A percentile compares a stretch with the other conserved stretches of the same genome.
These are phyloP conservation scores for Sporobolomyces roseus DNA, from an alignment of 768 basidiomycete species.

Conservation along the genomic window DNA sequence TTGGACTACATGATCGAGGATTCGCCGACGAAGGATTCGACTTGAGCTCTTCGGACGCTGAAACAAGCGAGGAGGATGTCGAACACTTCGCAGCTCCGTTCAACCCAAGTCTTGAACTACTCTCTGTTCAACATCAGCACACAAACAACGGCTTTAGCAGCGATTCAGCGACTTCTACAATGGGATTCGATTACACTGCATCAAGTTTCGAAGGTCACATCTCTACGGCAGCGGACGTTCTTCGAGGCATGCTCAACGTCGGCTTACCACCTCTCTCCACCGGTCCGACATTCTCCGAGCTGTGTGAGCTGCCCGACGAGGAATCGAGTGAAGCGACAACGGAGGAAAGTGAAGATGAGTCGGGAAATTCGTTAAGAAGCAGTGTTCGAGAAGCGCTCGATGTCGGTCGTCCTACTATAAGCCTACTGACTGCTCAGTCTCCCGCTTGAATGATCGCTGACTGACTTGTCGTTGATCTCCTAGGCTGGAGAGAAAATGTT, in stretches of 20 bases:
- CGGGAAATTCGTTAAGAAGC: slow-evolving; percentile 3
- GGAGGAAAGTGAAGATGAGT: slow-evolving; percentile 11
- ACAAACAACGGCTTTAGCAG: neutral
- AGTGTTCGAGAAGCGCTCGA: slow-evolving; percentile 31
- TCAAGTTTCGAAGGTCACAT: slow-evolving; percentile 28
- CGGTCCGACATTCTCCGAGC: neutral
- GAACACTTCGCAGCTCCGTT: neutral
- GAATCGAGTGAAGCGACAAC: neutral
- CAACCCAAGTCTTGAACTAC: neutral
- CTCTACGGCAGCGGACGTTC: slow-evolving; percentile 18
- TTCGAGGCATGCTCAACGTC: slow-evolving; percentile 17
- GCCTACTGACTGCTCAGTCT: neutral
- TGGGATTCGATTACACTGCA: slow-evolving; percentile 10
- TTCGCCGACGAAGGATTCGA: slow-evolving; percentile 24
- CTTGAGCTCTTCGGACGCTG: neutral
- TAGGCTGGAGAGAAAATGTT: slow-evolving; percentile 39
- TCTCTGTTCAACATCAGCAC: neutral
- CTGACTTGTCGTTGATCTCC: neutral
- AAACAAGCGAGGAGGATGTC: neutral
- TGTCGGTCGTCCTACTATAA: slow-evolving; percentile 25
- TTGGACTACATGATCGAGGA: neutral
- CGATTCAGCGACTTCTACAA: slow-evolving; percentile 5
- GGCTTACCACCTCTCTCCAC: neutral
- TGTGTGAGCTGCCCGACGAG: neutral
- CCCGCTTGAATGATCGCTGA: neutral